Conservation (phyloP, 2,329 filamentous ascomycete genomes). For the Fusarium torulosum region DNA sequence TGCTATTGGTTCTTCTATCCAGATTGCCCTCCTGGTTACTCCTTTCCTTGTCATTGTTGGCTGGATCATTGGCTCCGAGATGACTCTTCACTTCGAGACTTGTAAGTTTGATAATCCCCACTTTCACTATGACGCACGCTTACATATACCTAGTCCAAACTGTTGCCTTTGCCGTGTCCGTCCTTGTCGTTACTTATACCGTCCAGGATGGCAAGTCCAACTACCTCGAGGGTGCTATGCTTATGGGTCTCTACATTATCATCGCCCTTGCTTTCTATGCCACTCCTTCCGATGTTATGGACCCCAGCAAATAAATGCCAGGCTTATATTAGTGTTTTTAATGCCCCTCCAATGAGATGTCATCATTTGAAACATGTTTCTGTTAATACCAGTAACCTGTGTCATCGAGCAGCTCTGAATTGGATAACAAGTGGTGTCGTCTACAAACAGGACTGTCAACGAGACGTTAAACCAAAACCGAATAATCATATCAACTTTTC, state of each 20-base stretch:
- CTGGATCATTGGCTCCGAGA: conserved; percentile 78
- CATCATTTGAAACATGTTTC: conserved; percentile 4
- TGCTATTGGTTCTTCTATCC: conserved; percentile 84
- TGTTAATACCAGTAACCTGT: conserved; percentile 8
- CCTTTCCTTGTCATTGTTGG: conserved; percentile 84
- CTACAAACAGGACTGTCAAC: background rate
- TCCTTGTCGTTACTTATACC: conserved; percentile 80
- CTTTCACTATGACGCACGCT: conserved; percentile 6
- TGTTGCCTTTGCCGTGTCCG: conserved; percentile 80
- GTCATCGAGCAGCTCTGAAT: background rate
- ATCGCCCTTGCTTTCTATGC: conserved; percentile 72
- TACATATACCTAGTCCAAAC: conserved; percentile 69
- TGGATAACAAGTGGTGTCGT: background rate
- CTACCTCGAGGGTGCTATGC: conserved; percentile 84
- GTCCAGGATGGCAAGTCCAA: conserved; percentile 87
- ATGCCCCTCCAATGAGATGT: conserved; percentile 1
- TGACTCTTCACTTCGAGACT: conserved; percentile 84
- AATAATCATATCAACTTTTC: conserved; percentile 36
- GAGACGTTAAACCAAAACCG: conserved; percentile 14
- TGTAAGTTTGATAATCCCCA: conserved; percentile 49
- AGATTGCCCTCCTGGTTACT: conserved; percentile 85
- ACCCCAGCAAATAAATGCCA: conserved; percentile 45
- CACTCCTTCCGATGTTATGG: conserved; percentile 63
- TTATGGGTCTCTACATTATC: conserved; percentile 66
- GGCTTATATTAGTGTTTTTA: background rate